Conservation (phyloP, 106 monocot species). For the Dendrobium catenatum region DNA sequence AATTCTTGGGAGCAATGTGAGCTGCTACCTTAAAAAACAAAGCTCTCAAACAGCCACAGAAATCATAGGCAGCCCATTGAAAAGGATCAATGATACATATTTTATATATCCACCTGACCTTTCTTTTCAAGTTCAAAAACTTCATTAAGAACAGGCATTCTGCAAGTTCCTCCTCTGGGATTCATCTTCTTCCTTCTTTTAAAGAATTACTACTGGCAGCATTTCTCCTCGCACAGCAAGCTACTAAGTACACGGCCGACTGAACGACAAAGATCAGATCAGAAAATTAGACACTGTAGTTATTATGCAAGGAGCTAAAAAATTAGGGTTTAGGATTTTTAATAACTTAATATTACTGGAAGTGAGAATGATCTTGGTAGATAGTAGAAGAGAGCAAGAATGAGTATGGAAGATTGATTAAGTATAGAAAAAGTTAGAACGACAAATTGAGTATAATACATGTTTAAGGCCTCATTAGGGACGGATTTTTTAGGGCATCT, state of each 20-base stretch:
- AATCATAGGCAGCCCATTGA: too few relatives aligned
- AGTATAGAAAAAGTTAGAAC: not conserved
- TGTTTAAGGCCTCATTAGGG: not conserved
- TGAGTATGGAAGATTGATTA: not conserved
- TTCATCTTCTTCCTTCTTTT: slow-evolving; percentile 17
- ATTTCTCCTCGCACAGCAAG: slow-evolving; percentile 27
- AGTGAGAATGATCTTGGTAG: not conserved
- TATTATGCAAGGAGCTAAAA: not conserved
- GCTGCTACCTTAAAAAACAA: too few relatives aligned
- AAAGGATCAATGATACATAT: not conserved
- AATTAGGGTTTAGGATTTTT: not conserved
- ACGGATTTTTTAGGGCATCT: too few relatives aligned
- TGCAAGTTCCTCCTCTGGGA: not conserved
- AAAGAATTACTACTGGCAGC: slow-evolving; percentile 16
- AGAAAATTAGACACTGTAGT: not conserved
- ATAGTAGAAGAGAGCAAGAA: not conserved
- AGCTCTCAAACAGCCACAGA: too few relatives aligned
- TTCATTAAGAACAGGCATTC: not conserved
- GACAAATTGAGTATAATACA: not conserved
- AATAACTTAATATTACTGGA: not conserved
- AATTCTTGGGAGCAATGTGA: too few relatives aligned
- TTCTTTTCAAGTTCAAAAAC: not conserved
- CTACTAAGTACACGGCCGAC: slow-evolving; percentile 21
- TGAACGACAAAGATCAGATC: not conserved
- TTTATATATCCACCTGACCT: not conserved